phyloP scores from a whole-genome alignment of 129 eudicot genomes.

The Lonicera japonica region DNA sequence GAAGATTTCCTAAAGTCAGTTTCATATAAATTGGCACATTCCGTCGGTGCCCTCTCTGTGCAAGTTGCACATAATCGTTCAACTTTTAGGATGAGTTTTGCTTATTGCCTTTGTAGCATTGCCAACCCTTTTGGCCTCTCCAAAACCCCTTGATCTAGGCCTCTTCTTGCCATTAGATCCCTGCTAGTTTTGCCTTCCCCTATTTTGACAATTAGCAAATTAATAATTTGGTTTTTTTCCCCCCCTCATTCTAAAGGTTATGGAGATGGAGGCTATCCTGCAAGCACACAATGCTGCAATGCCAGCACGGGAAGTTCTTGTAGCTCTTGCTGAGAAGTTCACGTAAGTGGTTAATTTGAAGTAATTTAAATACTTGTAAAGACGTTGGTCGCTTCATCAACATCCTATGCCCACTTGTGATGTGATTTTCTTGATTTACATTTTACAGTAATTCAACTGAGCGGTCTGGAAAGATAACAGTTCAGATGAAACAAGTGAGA shows the following conservation, averaged over 20 bases:
- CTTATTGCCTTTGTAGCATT: no score
- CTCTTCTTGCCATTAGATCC: no score
- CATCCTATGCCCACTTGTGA: background rate
- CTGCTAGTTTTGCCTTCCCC: no score
- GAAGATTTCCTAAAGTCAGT: no score
- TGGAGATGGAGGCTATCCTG: constrained; percentile 86
- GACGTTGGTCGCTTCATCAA: background rate
- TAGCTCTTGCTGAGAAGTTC: constrained; percentile 70
- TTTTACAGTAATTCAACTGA: constrained; percentile 57
- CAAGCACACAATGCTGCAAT: constrained; percentile 55
- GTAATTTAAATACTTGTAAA: background rate
- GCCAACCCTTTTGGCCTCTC: no score
- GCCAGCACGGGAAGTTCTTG: constrained; percentile 76
- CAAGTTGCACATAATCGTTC: no score
- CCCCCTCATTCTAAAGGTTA: constrained; percentile 36
- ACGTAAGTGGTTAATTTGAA: constrained; percentile 35
- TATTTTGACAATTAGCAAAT: no score
- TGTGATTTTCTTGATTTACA: constrained; percentile 4
- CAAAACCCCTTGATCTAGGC: no score
- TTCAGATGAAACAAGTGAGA: constrained; percentile 85
- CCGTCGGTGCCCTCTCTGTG: no score
- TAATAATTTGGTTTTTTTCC: no score
- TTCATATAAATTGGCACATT: no score
- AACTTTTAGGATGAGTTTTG: no score
- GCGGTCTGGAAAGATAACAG: constrained; percentile 64